Percentiles rank a stretch among this genome's conserved stretches.
Evolutionary conservation across 2,329 filamentous ascomycete genomes (phyloP).

Genomic region (Alternaria gaisen): DNA sequence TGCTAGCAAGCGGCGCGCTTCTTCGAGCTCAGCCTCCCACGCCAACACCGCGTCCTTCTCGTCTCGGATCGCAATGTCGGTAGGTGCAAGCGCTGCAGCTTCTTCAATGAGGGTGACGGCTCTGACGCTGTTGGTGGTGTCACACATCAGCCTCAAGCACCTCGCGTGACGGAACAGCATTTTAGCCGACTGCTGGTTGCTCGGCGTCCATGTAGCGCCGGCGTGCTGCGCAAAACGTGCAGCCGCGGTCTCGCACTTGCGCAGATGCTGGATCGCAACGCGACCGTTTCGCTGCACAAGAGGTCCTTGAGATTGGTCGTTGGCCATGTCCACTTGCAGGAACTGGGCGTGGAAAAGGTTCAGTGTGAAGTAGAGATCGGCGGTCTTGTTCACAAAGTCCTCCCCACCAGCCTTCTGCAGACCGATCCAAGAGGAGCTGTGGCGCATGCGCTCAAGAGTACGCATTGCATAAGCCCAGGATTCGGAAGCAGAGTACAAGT

Average conservation of each 20-base stretch:
- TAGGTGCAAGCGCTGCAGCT: constrained; percentile 27
- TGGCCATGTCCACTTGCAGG: constrained; percentile 35
- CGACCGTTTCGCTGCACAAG: constrained; percentile 27
- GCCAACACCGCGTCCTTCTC: constrained; percentile 28
- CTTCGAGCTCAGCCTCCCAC: constrained; percentile 31
- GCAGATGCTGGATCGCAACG: constrained; percentile 24
- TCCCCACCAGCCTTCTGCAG: constrained; percentile 31
- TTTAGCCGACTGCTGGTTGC: constrained; percentile 34
- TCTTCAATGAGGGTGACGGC: constrained; percentile 31
- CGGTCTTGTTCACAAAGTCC: constrained; percentile 36
- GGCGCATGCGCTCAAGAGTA: constrained; percentile 40
- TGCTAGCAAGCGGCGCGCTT: constrained; percentile 9
- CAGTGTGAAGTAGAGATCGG: constrained; percentile 37
- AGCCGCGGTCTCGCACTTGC: constrained; percentile 32
- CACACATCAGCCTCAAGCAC: constrained; percentile 30
- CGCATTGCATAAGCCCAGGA: constrained; percentile 37
- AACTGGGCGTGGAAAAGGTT: constrained; percentile 36
- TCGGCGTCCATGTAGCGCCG: constrained; percentile 34
- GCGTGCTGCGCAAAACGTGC: constrained; percentile 37
- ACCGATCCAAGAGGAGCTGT: constrained; percentile 34
- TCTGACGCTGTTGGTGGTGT: constrained; percentile 16
- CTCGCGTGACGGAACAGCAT: constrained; percentile 36
- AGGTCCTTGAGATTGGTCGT: neutral
- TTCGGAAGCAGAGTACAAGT: constrained; percentile 28
- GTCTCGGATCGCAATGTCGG: constrained; percentile 28